These are phyloP conservation scores for Serendipita sp. DNA, from an alignment of 768 basidiomycete genomes.

Conservation along the genomic window DNA sequence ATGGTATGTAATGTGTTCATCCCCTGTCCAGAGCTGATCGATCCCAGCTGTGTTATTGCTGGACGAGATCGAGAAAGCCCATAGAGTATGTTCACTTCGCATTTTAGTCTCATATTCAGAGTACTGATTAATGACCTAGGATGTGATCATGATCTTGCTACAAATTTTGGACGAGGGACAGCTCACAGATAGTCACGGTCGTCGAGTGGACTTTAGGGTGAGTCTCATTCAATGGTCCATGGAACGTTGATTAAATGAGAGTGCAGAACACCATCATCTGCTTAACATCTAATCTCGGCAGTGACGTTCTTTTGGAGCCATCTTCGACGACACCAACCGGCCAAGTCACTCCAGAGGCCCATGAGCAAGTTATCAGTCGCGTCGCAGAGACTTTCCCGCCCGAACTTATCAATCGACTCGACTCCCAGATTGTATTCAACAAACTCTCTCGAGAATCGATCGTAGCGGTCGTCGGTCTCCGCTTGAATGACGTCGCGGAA, in stretches of 20 bases:
- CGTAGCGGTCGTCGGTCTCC: slow-evolving; percentile 59
- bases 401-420: slow-evolving; percentile 77
- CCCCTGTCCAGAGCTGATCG: background rate
- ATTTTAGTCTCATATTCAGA: background rate
- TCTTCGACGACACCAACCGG: slow-evolving; percentile 49
- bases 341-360: slow-evolving; percentile 43
- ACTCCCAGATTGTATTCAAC: slow-evolving; percentile 80
- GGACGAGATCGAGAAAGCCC: slow-evolving; percentile 63
- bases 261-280: slow-evolving; percentile 77
- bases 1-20: slow-evolving; percentile 22
- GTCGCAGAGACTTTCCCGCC: slow-evolving; percentile 76
- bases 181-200: slow-evolving; percentile 81
- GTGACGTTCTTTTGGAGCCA: slow-evolving; percentile 56
- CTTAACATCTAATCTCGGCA: slow-evolving; percentile 79
- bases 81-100: slow-evolving; percentile 35
- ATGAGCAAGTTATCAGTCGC: slow-evolving; percentile 50
- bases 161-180: slow-evolving; percentile 85
- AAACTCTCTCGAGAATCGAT: slow-evolving; percentile 63
- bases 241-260: background rate
- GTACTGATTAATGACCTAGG: slow-evolving; percentile 22
- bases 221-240: background rate
- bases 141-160: slow-evolving; percentile 77
- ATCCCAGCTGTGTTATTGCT: slow-evolving; percentile 40
- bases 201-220: slow-evolving; percentile 82
- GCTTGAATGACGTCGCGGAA: slow-evolving; percentile 55